A percentile compares a stretch with the other conserved stretches of the same genome.
Evolutionary conservation across 2,329 filamentous ascomycete genomes (phyloP).

Genomic region (Hypomyces rosellus): DNA sequence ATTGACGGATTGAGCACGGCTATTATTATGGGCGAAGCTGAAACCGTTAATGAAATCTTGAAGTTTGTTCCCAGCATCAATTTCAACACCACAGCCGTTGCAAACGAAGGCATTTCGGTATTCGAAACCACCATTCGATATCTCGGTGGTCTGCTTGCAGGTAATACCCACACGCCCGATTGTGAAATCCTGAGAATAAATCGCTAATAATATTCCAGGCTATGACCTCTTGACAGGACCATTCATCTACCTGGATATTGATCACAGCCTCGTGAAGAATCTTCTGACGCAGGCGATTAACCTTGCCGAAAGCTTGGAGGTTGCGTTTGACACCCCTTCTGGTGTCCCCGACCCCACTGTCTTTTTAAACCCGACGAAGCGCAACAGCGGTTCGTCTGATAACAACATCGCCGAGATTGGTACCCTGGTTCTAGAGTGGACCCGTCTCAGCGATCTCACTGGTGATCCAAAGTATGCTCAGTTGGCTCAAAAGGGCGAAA

Average conservation of each 20-base stretch:
- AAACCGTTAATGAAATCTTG: constrained; percentile 65
- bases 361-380: constrained; percentile 47
- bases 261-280: constrained; percentile 42
- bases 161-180: constrained; percentile 29
- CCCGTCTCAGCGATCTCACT: constrained; percentile 68
- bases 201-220: constrained; percentile 29
- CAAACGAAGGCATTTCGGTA: constrained; percentile 55
- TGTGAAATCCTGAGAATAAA: background rate
- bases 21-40: constrained; percentile 63
- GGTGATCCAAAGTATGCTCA: constrained; percentile 59
- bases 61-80: constrained; percentile 64
- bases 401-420: constrained; percentile 75
- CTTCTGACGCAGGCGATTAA: constrained; percentile 61
- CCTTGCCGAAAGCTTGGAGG: constrained; percentile 67
- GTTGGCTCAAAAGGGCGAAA: constrained; percentile 61
- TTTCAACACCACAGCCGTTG: constrained; percentile 51
- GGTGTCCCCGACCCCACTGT: constrained; percentile 70
- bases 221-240: constrained; percentile 70
- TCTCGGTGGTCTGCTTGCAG: constrained; percentile 71
- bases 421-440: constrained; percentile 79
- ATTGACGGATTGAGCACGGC: constrained; percentile 77
- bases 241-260: constrained; percentile 41
- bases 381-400: constrained; percentile 41
- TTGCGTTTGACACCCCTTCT: constrained; percentile 69
- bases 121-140: constrained; percentile 93